These are phyloP conservation scores for Alternaria arbusti DNA, from an alignment of 2,329 filamentous ascomycete genomes.

Conservation along the genomic window DNA sequence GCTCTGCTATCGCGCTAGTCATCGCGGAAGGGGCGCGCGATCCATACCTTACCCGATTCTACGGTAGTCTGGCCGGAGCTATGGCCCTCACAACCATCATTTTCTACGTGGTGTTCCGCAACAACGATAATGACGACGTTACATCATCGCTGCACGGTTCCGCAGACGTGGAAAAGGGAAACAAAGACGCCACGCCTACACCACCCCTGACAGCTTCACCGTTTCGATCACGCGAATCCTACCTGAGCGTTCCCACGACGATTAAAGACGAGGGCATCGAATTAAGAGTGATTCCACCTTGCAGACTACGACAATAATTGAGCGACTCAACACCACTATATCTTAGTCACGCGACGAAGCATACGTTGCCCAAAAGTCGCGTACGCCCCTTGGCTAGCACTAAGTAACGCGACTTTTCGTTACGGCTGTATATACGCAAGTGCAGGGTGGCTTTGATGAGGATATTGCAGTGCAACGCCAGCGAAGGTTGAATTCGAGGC, in stretches of 20 bases:
- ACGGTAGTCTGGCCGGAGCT: constrained; percentile 28
- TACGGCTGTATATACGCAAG: not conserved
- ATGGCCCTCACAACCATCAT: constrained; percentile 30
- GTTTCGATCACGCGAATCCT: not conserved
- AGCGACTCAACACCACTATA: not conserved
- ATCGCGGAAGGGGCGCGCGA: constrained; percentile 40
- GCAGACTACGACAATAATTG: not conserved
- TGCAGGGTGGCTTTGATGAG: not conserved
- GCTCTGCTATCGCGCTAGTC: constrained; percentile 40
- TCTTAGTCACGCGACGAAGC: not conserved
- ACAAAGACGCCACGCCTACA: not conserved
- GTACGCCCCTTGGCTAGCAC: not conserved
- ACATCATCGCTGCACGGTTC: not conserved
- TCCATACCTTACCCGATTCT: constrained; percentile 38
- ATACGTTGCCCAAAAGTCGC: not conserved
- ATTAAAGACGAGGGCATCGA: not conserved
- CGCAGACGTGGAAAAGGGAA: not conserved
- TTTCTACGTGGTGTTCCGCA: constrained; percentile 34
- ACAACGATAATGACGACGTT: constrained; percentile 21
- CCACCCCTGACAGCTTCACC: not conserved
- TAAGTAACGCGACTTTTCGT: not conserved
- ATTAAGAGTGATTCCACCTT: not conserved
- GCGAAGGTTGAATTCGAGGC: not conserved
- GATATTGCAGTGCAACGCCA: not conserved
- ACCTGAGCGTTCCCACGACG: not conserved